Conservation (phyloP, 2,329 filamentous ascomycete genomes). For the Ceratocystis variospora region DNA sequence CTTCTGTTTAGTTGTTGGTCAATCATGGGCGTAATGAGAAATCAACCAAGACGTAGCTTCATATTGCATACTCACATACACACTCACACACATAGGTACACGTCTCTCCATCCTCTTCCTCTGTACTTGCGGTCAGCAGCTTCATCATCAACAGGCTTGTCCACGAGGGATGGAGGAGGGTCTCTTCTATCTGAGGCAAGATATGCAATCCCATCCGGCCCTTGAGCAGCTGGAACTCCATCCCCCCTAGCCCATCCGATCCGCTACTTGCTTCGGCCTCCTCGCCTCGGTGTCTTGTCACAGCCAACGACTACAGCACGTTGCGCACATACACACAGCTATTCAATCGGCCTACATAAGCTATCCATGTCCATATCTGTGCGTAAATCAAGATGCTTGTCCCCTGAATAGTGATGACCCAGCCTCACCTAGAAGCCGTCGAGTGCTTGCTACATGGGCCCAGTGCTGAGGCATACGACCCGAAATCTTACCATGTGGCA, state of each 20-base stretch:
- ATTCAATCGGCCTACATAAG: not conserved
- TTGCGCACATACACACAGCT: not conserved
- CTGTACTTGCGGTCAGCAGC: too few relatives aligned
- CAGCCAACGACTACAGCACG: not conserved
- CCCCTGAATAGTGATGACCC: not conserved
- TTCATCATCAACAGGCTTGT: too few relatives aligned
- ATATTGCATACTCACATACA: not conserved
- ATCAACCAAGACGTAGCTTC: not conserved
- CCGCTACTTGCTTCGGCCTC: not conserved
- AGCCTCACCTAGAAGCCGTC: not conserved
- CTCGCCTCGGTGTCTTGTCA: not conserved
- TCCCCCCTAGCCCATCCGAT: not conserved
- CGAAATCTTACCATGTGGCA: not conserved
- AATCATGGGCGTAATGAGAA: not conserved
- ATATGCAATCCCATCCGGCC: not conserved
- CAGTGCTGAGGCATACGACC: not conserved
- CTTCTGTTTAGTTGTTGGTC: not conserved
- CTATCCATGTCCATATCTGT: slow-evolving; percentile 1
- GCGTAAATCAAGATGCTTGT: not conserved
- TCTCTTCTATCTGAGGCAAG: too few relatives aligned
- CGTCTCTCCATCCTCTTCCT: not conserved
- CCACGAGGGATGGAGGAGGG: too few relatives aligned
- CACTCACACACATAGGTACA: not conserved
- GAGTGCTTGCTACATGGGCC: not conserved
- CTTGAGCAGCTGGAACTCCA: not conserved